Percentiles rank a stretch among this genome's conserved stretches.
These are phyloP conservation scores for Trifolium pratense DNA, from an alignment of 306 rosid species.

Conservation along the genomic window DNA sequence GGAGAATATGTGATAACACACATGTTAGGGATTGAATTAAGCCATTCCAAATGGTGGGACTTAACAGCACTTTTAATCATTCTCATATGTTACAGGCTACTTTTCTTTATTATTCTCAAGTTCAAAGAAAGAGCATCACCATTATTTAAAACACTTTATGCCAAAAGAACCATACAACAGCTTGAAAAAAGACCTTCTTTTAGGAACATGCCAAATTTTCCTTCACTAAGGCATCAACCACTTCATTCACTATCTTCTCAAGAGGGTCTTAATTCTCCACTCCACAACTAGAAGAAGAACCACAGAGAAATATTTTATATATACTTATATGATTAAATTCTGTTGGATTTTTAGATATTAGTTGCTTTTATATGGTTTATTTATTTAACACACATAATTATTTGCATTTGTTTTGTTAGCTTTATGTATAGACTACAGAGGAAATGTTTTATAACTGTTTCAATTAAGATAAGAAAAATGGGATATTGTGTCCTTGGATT, in stretches of 20 bases:
- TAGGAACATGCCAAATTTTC: constrained; percentile 51
- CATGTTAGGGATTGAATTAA: constrained; percentile 51
- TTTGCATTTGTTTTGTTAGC: constrained; percentile 35
- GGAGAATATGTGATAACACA: constrained; percentile 55
- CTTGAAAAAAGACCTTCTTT: constrained; percentile 62
- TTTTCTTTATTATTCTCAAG: constrained; percentile 53
- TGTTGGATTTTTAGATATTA: constrained; percentile 20
- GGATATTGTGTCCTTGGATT: constrained; percentile 34
- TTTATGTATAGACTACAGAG: constrained; percentile 36
- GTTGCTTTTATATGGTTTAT: constrained; percentile 16
- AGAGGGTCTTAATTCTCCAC: constrained; percentile 67
- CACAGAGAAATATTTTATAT: background rate
- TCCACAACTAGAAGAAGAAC: constrained; percentile 30
- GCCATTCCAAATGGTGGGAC: constrained; percentile 73
- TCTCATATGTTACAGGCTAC: constrained; percentile 47
- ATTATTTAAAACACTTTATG: constrained; percentile 43
- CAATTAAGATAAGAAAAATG: constrained; percentile 41
- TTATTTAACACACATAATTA: constrained; percentile 43
- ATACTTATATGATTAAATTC: background rate
- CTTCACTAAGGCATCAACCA: constrained; percentile 59
- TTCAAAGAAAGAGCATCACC: constrained; percentile 59
- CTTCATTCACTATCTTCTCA: constrained; percentile 61
- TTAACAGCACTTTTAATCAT: constrained; percentile 48
- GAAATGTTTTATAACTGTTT: constrained; percentile 41
- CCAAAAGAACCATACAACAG: constrained; percentile 53